phyloP scores from a whole-genome alignment of 2,329 filamentous ascomycete genomes.

The Ophiosphaerella narmari region DNA sequence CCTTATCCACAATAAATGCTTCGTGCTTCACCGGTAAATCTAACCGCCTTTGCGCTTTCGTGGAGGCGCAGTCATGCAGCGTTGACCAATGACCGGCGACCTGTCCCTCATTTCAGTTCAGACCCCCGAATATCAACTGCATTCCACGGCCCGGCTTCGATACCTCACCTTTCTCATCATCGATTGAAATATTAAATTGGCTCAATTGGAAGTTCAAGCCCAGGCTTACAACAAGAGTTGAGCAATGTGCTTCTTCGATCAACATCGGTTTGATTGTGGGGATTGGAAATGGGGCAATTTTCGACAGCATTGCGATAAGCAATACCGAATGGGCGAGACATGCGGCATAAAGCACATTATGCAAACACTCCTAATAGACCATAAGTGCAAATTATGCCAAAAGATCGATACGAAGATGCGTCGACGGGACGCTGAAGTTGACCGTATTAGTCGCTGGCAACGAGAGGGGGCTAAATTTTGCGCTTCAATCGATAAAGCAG shows the following conservation, averaged over 20 bases:
- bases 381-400: constrained; percentile 82
- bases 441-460: constrained; percentile 77
- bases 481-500: constrained; percentile 68
- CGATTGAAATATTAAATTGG: no score
- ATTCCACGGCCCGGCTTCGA: no score
- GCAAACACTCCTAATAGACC: constrained; percentile 65
- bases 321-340: constrained; percentile 94
- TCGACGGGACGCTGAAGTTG: constrained; percentile 72
- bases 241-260: constrained; percentile 94
- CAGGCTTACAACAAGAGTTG: constrained; percentile 15
- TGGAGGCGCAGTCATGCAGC: no score
- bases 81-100: no score
- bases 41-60: no score
- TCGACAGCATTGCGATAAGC: constrained; percentile 88
- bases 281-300: constrained; percentile 97
- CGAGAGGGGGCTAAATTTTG: constrained; percentile 66
- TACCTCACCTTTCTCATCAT: no score
- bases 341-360: constrained; percentile 92
- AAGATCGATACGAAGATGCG: constrained; percentile 86
- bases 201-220: no score
- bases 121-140: no score
- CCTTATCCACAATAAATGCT: no score
- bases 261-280: constrained; percentile 81
- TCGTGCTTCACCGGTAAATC: no score
- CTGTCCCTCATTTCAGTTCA: no score